Evolutionary conservation across 768 basidiomycete species (phyloP), one percentile per base, ranked within the genome.

Genomic region (Fistulinella prunicolor): DNA sequence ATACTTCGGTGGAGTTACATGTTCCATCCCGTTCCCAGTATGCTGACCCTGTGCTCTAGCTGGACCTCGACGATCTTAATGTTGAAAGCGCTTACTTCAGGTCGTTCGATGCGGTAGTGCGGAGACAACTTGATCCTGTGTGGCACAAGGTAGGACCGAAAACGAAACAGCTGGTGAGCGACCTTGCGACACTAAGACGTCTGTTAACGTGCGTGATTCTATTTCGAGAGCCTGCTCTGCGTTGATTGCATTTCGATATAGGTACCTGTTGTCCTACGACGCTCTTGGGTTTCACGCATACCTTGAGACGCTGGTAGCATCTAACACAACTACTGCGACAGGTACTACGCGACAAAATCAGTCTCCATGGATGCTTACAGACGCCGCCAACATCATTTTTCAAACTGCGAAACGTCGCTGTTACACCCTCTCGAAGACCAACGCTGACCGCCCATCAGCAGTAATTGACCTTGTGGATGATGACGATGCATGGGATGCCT

Each of bases 71-170:
- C 55, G 94, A 96, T 53, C 75, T 98, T 49, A 93, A 81, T 21
- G 79, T 98, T 39, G 89, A 96, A 60, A 94, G 88, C 58, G 91
- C 94, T 0, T 94, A 97, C 58, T 98, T 97, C 66, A 82, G 83
- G 28, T 91, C 89, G 1, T 99, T 98, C 60, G 94, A 97, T 60
- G 70, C 79, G 17, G 77, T 95, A 42, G 93, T 97, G 3, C 82
- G 94, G 3, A 80, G 82, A 26, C 92, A 94, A 59, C 79, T 98
- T 8, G 92, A 96, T 65, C 78, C 93, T 0, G 86, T 96, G 7
- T 98, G 96, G 95, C 94, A 98, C 67, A 91, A 93, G 69, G 94
- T 95, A 22, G 93, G 93, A 0, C 84, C 90, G 1, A 86, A 81
- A 51, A 98, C 94, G 5, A 93, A 90, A 57, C 90, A 94, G 51